Percentiles rank a stretch among this genome's conserved stretches.
These are phyloP conservation scores for Stentor roeselii DNA, from an alignment of 73 alveolate genomes.

Conservation along the genomic window DNA sequence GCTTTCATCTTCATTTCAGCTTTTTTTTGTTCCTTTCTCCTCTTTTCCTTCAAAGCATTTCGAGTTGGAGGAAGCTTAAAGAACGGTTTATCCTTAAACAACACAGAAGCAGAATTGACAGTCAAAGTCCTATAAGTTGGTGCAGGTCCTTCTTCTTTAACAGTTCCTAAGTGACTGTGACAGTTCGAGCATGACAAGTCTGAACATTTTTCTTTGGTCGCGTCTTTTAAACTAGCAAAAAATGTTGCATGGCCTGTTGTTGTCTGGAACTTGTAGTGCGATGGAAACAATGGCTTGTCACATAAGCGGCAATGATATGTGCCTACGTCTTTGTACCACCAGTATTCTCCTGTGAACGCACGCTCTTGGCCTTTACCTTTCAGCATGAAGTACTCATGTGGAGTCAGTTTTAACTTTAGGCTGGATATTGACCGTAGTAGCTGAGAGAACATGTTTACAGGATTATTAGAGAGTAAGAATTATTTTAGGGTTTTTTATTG, in stretches of 20 bases:
- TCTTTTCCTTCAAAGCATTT: not conserved
- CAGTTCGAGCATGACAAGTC: conserved; percentile 50
- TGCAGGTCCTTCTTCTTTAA: conserved; percentile 57
- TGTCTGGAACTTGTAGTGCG: conserved; percentile 46
- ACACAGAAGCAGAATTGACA: conserved; percentile 48
- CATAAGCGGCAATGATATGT: conserved; percentile 48
- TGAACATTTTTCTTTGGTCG: not conserved
- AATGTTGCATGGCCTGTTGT: conserved; percentile 50
- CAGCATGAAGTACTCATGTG: conserved; percentile 47
- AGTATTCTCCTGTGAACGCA: conserved; percentile 59
- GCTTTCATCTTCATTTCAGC: too few relatives aligned
- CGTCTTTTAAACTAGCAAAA: conserved; percentile 20
- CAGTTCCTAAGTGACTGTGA: conserved; percentile 54
- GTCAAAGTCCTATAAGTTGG: conserved; percentile 45
- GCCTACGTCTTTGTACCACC: conserved; percentile 67
- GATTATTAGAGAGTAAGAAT: too few relatives aligned
- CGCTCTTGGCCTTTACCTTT: conserved; percentile 54
- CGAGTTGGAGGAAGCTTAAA: conserved; percentile 33
- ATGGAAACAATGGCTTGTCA: conserved; percentile 45
- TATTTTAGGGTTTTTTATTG: too few relatives aligned
- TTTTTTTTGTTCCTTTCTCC: too few relatives aligned
- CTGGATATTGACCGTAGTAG: not conserved
- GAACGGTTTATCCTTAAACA: conserved; percentile 45
- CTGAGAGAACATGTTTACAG: too few relatives aligned
- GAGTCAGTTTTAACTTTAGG: conserved; percentile 30